Conservation (phyloP, 169 alveolate species). For the Eimeria maxima region DNA sequence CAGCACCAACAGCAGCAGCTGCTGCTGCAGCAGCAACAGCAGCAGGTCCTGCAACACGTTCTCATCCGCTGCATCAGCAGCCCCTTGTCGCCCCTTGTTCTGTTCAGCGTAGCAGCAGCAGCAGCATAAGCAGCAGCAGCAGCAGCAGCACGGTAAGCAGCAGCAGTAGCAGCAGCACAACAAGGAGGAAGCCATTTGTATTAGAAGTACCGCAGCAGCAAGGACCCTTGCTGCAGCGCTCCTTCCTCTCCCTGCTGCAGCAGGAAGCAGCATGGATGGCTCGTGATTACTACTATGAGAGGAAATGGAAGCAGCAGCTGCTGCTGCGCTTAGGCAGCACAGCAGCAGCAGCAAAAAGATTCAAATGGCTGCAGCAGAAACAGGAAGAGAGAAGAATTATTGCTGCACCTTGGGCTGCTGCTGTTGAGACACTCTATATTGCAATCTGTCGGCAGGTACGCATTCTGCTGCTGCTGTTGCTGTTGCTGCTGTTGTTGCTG, state of each 20-base stretch:
- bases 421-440: slow-evolving; percentile 60
- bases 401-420: slow-evolving; percentile 76
- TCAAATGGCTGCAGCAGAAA: slow-evolving; percentile 22
- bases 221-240: too few relatives aligned
- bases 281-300: slow-evolving; percentile 65
- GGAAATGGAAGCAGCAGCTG: slow-evolving; percentile 68
- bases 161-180: too few relatives aligned
- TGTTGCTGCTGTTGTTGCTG: too few relatives aligned
- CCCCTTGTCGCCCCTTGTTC: neutral
- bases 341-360: neutral
- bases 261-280: slow-evolving; percentile 77
- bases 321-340: slow-evolving; percentile 26
- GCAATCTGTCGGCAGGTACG: slow-evolving; percentile 35
- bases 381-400: slow-evolving; percentile 52
- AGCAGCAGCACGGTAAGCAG: too few relatives aligned
- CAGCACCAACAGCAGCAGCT: slow-evolving; percentile 36
- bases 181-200: too few relatives aligned
- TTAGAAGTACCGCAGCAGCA: too few relatives aligned
- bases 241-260: slow-evolving; percentile 54
- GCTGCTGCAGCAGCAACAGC: slow-evolving; percentile 11
- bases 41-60: too few relatives aligned
- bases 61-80: slow-evolving; percentile 33
- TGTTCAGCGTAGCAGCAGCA: neutral
- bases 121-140: slow-evolving; percentile 22
- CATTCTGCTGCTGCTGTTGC: neutral